A percentile compares a stretch with the other conserved stretches of the same genome.
Evolutionary conservation across 129 eudicot genomes (phyloP).

Genomic region (Rutidosis leptorrhynchoides): DNA sequence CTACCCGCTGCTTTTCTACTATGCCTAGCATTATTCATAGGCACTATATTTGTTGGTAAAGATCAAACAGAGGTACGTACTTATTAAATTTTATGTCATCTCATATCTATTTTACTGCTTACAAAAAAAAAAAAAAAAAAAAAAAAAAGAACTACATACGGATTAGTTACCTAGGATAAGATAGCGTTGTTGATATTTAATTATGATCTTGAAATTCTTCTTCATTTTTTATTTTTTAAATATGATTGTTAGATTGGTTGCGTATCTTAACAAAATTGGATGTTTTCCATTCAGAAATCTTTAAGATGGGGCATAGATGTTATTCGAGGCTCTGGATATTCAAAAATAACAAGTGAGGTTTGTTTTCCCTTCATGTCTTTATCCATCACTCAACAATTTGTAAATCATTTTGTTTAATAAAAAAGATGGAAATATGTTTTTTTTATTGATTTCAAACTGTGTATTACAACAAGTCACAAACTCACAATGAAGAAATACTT

Average conservation of each 20-base stretch:
- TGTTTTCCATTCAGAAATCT: slow-evolving; percentile 36
- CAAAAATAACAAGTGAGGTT: slow-evolving; percentile 48
- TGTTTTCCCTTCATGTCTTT: slow-evolving; percentile 34
- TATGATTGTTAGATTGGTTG: slow-evolving; percentile 1
- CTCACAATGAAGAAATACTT: not conserved
- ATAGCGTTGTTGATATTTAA: not conserved
- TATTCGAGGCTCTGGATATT: slow-evolving; percentile 24
- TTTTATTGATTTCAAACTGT: not conserved
- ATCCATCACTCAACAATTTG: not conserved
- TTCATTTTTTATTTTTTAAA: not conserved
- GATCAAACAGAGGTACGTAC: slow-evolving; percentile 48
- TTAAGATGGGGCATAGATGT: slow-evolving; percentile 29
- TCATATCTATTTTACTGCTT: not conserved
- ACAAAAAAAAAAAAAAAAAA: not conserved
- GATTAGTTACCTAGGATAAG: slow-evolving; percentile 1
- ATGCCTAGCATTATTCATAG: slow-evolving; percentile 39
- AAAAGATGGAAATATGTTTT: not conserved
- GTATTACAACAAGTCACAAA: not conserved
- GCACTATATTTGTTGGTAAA: slow-evolving; percentile 35
- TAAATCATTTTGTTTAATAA: not conserved
- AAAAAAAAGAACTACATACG: not conserved
- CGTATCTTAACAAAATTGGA: slow-evolving; percentile 5
- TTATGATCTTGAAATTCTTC: not conserved
- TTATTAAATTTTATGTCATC: not conserved
- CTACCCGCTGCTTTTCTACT: slow-evolving; percentile 52